Conservation (phyloP, 768 basidiomycete species). For the Lanmaoa pseudosensibilis region DNA sequence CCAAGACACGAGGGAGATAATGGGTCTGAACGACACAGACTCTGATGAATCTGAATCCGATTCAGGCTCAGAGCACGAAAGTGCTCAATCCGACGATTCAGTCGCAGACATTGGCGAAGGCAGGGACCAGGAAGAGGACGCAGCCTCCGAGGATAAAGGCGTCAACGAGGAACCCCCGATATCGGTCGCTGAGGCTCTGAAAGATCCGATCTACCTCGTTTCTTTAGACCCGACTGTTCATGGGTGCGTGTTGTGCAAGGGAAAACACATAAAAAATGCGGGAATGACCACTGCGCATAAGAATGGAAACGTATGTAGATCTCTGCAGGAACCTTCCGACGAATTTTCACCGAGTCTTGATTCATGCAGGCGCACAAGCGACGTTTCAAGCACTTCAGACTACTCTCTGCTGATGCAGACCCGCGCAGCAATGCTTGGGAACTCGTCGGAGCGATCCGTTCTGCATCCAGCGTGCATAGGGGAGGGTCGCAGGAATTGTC, state of each 20-base stretch:
- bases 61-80: slow-evolving; percentile 43
- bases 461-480: background rate
- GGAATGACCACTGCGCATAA: slow-evolving; percentile 59
- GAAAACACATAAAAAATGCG: slow-evolving; percentile 63
- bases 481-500: slow-evolving; percentile 38
- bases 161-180: slow-evolving; percentile 43
- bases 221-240: slow-evolving; percentile 54
- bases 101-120: slow-evolving; percentile 23
- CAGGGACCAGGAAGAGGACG: slow-evolving; percentile 27
- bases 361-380: slow-evolving; percentile 59
- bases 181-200: slow-evolving; percentile 58
- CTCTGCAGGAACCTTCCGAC: background rate
- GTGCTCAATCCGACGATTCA: slow-evolving; percentile 31
- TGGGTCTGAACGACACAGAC: slow-evolving; percentile 74
- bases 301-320: slow-evolving; percentile 59
- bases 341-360: background rate
- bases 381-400: slow-evolving; percentile 52
- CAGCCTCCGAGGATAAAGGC: slow-evolving; percentile 25
- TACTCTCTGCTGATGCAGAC: slow-evolving; percentile 40
- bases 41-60: slow-evolving; percentile 68
- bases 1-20: slow-evolving; percentile 58
- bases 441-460: slow-evolving; percentile 28
- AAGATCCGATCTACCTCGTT: slow-evolving; percentile 62
- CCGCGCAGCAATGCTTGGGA: slow-evolving; percentile 50
- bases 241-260: slow-evolving; percentile 69